Conservation (phyloP, 2,329 filamentous ascomycete species). For the Microdochium nivale region DNA sequence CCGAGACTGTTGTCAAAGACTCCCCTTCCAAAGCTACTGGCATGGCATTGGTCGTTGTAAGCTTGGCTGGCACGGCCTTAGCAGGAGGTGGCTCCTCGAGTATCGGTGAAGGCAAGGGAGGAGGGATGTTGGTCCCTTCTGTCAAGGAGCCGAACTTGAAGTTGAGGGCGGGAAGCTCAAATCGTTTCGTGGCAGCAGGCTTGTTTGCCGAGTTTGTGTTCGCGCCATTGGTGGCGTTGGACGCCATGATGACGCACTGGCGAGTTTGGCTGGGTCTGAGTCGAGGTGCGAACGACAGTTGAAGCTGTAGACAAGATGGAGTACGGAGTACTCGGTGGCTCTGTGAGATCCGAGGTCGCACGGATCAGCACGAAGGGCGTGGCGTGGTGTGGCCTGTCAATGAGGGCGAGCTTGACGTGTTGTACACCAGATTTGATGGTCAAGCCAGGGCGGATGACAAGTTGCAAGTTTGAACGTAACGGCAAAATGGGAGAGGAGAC, state of each 20-base stretch:
- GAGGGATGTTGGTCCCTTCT: constrained; percentile 52
- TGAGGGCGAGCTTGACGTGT: too few species aligned
- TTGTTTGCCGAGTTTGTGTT: constrained; percentile 2
- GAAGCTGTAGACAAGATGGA: too few species aligned
- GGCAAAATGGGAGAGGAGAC: background rate
- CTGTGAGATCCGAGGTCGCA: too few species aligned
- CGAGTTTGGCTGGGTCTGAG: too few species aligned
- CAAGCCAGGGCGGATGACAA: background rate
- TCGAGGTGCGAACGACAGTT: too few species aligned
- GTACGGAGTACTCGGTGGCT: too few species aligned
- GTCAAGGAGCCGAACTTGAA: constrained; percentile 52
- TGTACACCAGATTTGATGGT: too few species aligned
- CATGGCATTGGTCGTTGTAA: background rate
- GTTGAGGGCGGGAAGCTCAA: constrained; percentile 50
- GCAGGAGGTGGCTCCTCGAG: constrained; percentile 36
- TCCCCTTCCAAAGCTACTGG: background rate
- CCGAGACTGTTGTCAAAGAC: background rate
- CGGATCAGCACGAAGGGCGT: too few species aligned
- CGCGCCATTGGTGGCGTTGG: background rate
- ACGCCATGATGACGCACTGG: background rate
- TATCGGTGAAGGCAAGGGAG: constrained; percentile 46
- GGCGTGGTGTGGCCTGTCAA: too few species aligned
- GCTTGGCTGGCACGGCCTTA: constrained; percentile 17
- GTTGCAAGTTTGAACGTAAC: background rate
- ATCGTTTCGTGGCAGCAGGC: constrained; percentile 24